phyloP scores from a whole-genome alignment of 148 eudicot species.

The Amaranthus palmeri region DNA sequence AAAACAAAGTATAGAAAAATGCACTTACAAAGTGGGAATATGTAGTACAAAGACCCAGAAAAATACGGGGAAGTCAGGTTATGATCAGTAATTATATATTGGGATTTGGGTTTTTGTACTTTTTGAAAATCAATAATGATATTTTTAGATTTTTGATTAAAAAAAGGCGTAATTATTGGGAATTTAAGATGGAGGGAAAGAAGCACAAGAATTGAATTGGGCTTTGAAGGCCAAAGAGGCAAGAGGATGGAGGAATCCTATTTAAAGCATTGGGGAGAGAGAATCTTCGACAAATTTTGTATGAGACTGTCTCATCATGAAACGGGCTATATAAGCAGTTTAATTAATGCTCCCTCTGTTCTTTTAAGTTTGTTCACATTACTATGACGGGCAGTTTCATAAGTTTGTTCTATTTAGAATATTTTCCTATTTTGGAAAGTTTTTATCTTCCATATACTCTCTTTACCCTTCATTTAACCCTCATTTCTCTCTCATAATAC shows the following conservation, averaged over 20 bases:
- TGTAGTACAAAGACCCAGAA: constrained; percentile 11
- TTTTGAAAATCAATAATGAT: not conserved
- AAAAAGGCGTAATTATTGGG: not conserved
- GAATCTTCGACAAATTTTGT: no score
- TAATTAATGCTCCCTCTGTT: no score
- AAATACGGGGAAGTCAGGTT: constrained; percentile 1
- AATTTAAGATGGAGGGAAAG: not conserved
- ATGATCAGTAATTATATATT: constrained; percentile 8
- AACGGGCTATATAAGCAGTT: no score
- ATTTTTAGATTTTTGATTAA: constrained; percentile 14
- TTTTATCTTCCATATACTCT: no score
- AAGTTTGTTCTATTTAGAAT: no score
- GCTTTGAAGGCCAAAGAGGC: constrained; percentile 17
- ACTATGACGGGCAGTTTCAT: no score
- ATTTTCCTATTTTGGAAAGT: no score
- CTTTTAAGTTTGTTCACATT: no score
- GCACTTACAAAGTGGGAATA: constrained; percentile 16
- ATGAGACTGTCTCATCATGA: no score
- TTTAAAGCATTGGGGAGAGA: constrained; percentile 11
- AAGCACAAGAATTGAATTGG: not conserved
- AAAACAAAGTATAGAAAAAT: not conserved
- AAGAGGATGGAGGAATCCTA: constrained; percentile 1
- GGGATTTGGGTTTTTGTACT: constrained; percentile 13
- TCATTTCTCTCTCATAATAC: no score
- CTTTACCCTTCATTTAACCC: no score